Conservation (phyloP, 352 stramenopile species). For the Plasmopara halstedii region DNA sequence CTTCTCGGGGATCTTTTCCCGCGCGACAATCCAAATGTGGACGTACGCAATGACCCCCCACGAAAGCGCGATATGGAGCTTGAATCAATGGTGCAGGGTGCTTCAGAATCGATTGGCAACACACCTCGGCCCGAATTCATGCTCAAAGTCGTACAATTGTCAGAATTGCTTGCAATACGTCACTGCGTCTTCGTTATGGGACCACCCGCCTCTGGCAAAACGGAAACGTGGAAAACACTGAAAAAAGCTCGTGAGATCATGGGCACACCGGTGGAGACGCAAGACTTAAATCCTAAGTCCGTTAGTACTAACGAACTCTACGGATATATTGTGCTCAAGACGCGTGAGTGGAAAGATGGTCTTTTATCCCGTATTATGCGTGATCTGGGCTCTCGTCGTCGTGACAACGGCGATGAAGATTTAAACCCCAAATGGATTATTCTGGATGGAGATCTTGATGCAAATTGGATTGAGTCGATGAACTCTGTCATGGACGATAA, state of each 20-base stretch:
- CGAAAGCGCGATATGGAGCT: slow-evolving; percentile 90
- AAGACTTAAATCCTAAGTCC: slow-evolving; percentile 94
- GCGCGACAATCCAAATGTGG: slow-evolving; percentile 72
- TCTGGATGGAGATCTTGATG: slow-evolving; percentile 94
- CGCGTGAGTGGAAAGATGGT: slow-evolving; percentile 94
- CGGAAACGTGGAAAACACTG: slow-evolving; percentile 93
- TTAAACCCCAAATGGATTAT: slow-evolving; percentile 97
- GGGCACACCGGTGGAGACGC: slow-evolving; percentile 83
- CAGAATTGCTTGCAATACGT: slow-evolving; percentile 91
- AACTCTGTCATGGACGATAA: slow-evolving; percentile 98
- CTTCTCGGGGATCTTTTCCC: slow-evolving; percentile 94
- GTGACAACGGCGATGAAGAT: slow-evolving; percentile 84
- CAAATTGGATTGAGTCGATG: slow-evolving; percentile 98
- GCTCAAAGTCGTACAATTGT: slow-evolving; percentile 93
- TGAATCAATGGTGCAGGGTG: slow-evolving; percentile 84
- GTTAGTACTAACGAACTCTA: slow-evolving; percentile 95
- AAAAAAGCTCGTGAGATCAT: slow-evolving; percentile 83
- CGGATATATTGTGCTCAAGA: slow-evolving; percentile 93
- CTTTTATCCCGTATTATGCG: slow-evolving; percentile 94
- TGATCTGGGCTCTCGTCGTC: slow-evolving; percentile 86
- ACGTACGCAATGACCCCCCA: slow-evolving; percentile 86
- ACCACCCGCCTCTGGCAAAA: slow-evolving; percentile 90
- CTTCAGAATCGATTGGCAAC: slow-evolving; percentile 73
- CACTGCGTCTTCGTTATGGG: slow-evolving; percentile 97
- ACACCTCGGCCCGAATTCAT: slow-evolving; percentile 79